Evolutionary conservation across 148 eudicot species (phyloP), one percentile per base, ranked within the genome.

Genomic region (Rheum nobile): DNA sequence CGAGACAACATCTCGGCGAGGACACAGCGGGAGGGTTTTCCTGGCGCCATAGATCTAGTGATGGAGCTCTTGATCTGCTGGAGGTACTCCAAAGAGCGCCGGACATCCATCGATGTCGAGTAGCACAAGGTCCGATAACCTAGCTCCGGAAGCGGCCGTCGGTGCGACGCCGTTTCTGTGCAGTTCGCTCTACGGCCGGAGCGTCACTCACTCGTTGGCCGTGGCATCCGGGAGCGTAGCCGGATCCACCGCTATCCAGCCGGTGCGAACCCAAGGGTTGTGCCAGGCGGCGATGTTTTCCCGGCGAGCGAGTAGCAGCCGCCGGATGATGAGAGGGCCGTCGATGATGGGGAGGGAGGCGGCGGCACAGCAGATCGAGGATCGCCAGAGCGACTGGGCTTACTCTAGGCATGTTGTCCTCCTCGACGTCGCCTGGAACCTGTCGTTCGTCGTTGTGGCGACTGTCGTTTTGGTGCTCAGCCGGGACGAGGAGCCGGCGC

Each of bases 391-490:
- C 43, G 77, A 75, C 22, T 75, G 77, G 77, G 72, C 72, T 4
- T 75, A 75, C 69, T 75, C 77, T 3, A 75, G 61, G 61, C 77
- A 72, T 2, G 72, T 75, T 29, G 72, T 75, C 16, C 48, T 44
- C 29, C 72, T 75, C 35, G 77, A 67, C 61, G 72, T 75, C 6
- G 59, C 72, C 37, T 75, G 77, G 77, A 75, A 75, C 35, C 50
- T 75, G 42, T 61, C 61, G 59, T 75, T 75, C 8, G 55, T 75
- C 3, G 42, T 75, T 34, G 77, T 75, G 6, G 72, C 77, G 48
- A 31, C 63, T 43, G 77, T 47, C 3, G 77, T 75, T 42, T 47
- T 75, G 72, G 57, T 52, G 83, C 24, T 87, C 48, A 85, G 85
- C 21, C 32, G 79, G 37, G 21, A 57, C 1, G 88, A 85, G 61